A percentile compares a stretch with the other conserved stretches of the same genome.
These are phyloP conservation scores for Aspergillus baeticus DNA, from an alignment of 495 filamentous ascomycete species.

Conservation along the genomic window DNA sequence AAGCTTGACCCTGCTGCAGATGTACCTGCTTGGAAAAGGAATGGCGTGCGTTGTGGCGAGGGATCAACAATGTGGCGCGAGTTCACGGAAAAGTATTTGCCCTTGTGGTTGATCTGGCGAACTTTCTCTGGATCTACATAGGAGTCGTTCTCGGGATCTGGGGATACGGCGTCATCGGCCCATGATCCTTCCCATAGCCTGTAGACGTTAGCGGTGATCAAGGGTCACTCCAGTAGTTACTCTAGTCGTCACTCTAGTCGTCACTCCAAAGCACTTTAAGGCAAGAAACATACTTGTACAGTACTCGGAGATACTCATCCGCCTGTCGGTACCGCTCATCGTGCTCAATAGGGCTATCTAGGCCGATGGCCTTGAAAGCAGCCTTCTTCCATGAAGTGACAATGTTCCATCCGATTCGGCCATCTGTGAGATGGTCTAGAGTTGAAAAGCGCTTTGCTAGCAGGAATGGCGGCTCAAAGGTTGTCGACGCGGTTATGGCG, in stretches of 20 bases:
- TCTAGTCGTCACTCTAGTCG: no score
- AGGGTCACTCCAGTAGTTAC: no score
- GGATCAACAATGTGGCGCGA: slow-evolving; percentile 57
- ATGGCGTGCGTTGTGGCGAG: slow-evolving; percentile 60
- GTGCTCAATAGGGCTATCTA: slow-evolving; percentile 56
- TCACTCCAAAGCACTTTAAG: no score
- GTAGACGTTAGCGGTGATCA: not conserved
- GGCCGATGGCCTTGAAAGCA: slow-evolving; percentile 57
- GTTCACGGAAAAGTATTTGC: slow-evolving; percentile 55
- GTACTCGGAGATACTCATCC: slow-evolving; percentile 58
- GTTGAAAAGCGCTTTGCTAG: slow-evolving; percentile 61
- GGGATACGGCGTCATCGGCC: slow-evolving; percentile 51
- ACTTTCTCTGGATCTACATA: slow-evolving; percentile 57
- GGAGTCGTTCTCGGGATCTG: slow-evolving; percentile 46
- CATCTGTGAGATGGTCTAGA: slow-evolving; percentile 61
- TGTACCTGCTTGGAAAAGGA: slow-evolving; percentile 65
- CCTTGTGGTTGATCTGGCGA: slow-evolving; percentile 57
- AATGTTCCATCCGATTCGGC: slow-evolving; percentile 65
- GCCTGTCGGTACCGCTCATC: slow-evolving; percentile 61
- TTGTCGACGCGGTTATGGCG: slow-evolving; percentile 51
- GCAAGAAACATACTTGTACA: slow-evolving; percentile 45
- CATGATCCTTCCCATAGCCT: slow-evolving; percentile 64
- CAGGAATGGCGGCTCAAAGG: slow-evolving; percentile 57
- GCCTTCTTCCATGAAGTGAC: slow-evolving; percentile 61
- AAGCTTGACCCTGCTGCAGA: slow-evolving; percentile 57